Base-by-base conservation (phyloP, 75 land plant species). In the Picea glauca region DNA sequence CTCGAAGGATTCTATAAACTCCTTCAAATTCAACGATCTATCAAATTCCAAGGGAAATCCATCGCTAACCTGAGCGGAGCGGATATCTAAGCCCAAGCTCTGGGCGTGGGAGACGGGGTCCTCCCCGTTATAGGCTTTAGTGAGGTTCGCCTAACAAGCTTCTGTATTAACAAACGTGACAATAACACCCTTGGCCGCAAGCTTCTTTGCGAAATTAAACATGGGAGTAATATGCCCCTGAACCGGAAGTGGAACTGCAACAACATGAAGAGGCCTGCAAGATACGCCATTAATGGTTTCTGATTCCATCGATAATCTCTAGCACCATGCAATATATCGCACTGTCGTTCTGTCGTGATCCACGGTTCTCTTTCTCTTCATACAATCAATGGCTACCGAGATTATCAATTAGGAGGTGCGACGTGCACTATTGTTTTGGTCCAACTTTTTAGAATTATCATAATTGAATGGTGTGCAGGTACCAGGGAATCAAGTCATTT, bases 81-180 rank as follows among this genome's bases (percentile, higher is more conserved):
- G 81, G 76, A 84, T 84, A 60, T 87, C 84, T 13, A 87, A 84
- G 8, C 82, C 84, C 3, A 84, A 75, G 21, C 60, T 13, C 7
- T 82, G 81, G 7, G 86, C 86, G 8, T 4, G 68, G 21, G 84
- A 14, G 62, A 87, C 82, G 40, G 79, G 68, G 33, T 65, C 68
- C 14, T 26, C 17, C 3, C 33, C 33, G 31, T n/a, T n/a, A 65
- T 65, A 11, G 13, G 68, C 23, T 13, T 31, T 65, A 3, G 21
- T 13, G 33, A 65, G 7, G 21, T 26, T 13, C 14, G 68, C 2
- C 13, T 89, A 89, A 79, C 80, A 65, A 61, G 72, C 58, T 14
- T 84, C 83, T 31, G 89, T 84, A 81, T 83, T 82, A 64, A 85
- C 78, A 80, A 87, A 90, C 67, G 90, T 90, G 79, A 90, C 75